phyloP scores from a whole-genome alignment of 2,329 filamentous ascomycete genomes.

The Meredithiella fracta region DNA sequence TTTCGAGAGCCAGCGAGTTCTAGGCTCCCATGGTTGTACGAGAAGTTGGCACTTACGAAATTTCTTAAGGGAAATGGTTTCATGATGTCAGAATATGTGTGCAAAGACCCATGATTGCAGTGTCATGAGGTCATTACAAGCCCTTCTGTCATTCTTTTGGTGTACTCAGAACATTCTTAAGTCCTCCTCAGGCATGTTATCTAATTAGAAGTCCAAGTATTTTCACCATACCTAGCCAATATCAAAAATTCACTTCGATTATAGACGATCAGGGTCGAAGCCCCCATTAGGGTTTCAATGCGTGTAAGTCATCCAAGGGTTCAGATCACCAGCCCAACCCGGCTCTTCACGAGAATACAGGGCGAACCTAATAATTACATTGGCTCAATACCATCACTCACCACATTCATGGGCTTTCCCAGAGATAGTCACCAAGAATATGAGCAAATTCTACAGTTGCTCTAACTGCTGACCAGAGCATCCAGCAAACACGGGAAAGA shows the following conservation, averaged over 20 bases:
- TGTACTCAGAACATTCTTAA: too few species aligned
- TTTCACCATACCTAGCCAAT: too few species aligned
- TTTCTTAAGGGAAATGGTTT: too few species aligned
- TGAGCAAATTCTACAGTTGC: not conserved
- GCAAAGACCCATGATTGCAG: not conserved
- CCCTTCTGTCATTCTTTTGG: not conserved
- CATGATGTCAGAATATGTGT: not conserved
- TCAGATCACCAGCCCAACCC: not conserved
- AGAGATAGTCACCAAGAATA: not conserved
- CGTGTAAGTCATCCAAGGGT: not conserved
- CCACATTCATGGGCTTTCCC: not conserved
- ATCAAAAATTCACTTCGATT: too few species aligned
- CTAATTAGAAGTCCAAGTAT: too few species aligned
- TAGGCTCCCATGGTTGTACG: too few species aligned
- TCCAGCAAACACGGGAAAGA: not conserved
- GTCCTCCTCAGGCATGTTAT: too few species aligned
- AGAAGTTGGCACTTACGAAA: too few species aligned
- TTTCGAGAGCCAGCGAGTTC: too few species aligned
- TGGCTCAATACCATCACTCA: not conserved
- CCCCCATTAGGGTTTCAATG: not conserved
- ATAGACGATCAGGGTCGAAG: too few species aligned
- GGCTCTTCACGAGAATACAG: not conserved
- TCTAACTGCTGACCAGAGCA: not conserved
- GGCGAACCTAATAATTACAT: not conserved
- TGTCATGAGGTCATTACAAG: not conserved